Evolutionary conservation across 140 eudicot species (phyloP).

Genomic region (Flaveria floridana): DNA sequence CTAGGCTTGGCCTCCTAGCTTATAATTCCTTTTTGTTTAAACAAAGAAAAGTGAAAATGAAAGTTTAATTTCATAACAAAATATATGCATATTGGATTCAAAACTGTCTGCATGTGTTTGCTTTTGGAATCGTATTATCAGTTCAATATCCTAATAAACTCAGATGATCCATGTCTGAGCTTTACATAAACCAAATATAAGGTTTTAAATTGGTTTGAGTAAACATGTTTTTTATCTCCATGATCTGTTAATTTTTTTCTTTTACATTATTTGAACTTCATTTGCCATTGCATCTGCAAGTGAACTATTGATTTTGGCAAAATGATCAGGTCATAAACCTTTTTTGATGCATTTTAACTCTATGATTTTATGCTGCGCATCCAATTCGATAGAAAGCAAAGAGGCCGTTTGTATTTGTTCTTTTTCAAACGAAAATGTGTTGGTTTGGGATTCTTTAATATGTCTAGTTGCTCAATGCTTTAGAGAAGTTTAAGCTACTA

Average conservation of each 20-base stretch:
- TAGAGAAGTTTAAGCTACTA: neutral
- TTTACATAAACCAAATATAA: neutral
- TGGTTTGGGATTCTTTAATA: neutral
- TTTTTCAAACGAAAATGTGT: neutral
- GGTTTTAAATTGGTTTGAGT: neutral
- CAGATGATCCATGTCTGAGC: neutral
- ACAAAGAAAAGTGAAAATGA: constrained; percentile 1
- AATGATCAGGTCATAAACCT: neutral
- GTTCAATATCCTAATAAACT: neutral
- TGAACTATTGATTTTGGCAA: neutral
- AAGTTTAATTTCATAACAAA: neutral
- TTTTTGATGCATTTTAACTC: neutral
- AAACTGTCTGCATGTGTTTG: neutral
- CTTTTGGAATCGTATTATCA: neutral
- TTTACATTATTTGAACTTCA: neutral
- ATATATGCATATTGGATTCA: neutral
- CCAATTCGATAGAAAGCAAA: neutral
- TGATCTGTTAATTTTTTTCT: neutral
- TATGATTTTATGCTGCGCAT: neutral
- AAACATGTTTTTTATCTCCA: neutral
- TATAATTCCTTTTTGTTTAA: neutral
- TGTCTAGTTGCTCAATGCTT: neutral
- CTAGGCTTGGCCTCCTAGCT: neutral
- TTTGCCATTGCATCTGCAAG: neutral
- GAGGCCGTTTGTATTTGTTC: neutral